Evolutionary conservation across 257 asterid species (phyloP).

Genomic region (Anisodus tanguticus): DNA sequence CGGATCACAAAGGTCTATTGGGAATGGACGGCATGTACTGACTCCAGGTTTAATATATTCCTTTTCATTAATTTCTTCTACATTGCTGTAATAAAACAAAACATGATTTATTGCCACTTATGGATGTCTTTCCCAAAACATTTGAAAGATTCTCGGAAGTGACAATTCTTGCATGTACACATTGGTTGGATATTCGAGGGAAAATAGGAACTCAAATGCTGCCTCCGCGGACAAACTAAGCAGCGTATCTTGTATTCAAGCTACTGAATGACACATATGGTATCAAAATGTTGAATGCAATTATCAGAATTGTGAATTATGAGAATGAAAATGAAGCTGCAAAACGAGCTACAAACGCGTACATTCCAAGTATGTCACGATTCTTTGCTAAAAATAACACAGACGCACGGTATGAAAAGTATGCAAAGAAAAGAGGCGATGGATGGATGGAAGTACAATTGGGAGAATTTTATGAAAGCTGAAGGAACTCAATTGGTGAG

Average conservation of each 20-base stretch:
- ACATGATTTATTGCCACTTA: not conserved
- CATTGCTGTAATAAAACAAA: not conserved
- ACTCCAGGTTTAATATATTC: slow-evolving; percentile 34
- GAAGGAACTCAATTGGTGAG: too few species aligned
- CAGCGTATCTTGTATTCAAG: slow-evolving; percentile 35
- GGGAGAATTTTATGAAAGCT: slow-evolving; percentile 32
- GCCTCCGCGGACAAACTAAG: slow-evolving; percentile 31
- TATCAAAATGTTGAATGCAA: slow-evolving; percentile 24
- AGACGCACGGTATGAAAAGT: slow-evolving; percentile 3
- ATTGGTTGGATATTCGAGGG: slow-evolving; percentile 29
- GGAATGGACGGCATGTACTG: slow-evolving; percentile 17
- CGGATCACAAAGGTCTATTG: not conserved
- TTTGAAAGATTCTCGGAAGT: slow-evolving; percentile 42
- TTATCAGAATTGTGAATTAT: slow-evolving; percentile 26
- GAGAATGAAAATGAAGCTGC: slow-evolving; percentile 30
- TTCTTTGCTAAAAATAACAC: not conserved
- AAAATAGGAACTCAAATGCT: slow-evolving; percentile 31
- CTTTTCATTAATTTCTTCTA: not conserved
- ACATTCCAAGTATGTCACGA: slow-evolving; percentile 2
- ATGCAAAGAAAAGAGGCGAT: slow-evolving; percentile 33
- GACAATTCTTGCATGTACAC: slow-evolving; percentile 26
- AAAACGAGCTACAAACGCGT: slow-evolving; percentile 29
- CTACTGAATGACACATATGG: not conserved
- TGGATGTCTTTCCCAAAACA: not conserved
- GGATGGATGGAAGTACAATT: slow-evolving; percentile 47